A percentile compares a stretch with the other conserved stretches of the same genome.
phyloP scores from a whole-genome alignment of 306 rosid species.

The Urtica urens region DNA sequence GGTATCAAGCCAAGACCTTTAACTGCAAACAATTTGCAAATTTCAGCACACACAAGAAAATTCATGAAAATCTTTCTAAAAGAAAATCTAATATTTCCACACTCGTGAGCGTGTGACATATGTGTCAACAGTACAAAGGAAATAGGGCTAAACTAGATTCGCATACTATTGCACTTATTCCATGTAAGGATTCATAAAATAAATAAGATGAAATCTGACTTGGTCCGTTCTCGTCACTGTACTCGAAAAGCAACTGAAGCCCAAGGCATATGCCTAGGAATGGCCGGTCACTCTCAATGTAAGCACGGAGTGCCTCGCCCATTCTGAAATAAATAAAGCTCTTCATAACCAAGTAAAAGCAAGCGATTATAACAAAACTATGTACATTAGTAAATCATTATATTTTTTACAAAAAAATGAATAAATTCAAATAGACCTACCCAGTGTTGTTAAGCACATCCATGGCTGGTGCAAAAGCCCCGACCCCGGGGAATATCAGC shows the following conservation, averaged over 20 bases:
- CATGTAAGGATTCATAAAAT: not conserved
- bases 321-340: conserved; percentile 57
- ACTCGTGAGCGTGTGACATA: too few species aligned
- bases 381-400: too few species aligned
- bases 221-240: conserved; percentile 87
- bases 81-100: not conserved
- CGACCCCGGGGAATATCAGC: conserved; percentile 84
- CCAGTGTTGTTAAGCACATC: conserved; percentile 72
- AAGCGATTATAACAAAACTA: not conserved
- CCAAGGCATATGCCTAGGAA: conserved; percentile 96
- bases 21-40: conserved; percentile 42
- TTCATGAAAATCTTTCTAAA: not conserved
- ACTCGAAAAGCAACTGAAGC: conserved; percentile 89
- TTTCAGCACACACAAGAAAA: not conserved
- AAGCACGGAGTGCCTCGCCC: conserved; percentile 78
- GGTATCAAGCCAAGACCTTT: conserved; percentile 93
- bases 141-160: too few species aligned
- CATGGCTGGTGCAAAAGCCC: conserved; percentile 91
- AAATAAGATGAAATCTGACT: conserved; percentile 39
- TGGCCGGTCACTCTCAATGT: conserved; percentile 75
- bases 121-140: too few species aligned
- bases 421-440: conserved; percentile 19
- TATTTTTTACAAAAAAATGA: not conserved
- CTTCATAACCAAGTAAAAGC: not conserved
- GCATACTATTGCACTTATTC: not conserved